Conservation (phyloP, 2,329 filamentous ascomycete genomes). For the Cercospora sp. region DNA sequence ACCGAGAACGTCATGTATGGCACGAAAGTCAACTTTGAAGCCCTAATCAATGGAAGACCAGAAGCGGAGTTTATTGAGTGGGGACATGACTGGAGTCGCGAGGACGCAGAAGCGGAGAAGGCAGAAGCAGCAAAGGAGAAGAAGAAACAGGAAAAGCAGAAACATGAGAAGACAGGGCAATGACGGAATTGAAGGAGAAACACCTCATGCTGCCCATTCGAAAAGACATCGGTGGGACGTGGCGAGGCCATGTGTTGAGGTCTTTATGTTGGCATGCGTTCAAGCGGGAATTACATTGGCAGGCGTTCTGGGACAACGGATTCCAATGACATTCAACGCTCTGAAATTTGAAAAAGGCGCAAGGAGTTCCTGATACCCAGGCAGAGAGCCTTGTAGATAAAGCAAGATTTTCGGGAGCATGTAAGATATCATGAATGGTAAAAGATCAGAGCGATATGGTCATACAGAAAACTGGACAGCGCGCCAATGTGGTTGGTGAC, state of each 20-base stretch:
- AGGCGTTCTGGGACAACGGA: background rate
- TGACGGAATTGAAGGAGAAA: too few relatives aligned
- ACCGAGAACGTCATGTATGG: conserved; percentile 44
- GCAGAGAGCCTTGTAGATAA: background rate
- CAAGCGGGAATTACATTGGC: background rate
- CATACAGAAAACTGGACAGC: too few relatives aligned
- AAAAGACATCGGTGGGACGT: too few relatives aligned
- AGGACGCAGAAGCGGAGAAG: background rate
- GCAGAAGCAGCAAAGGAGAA: background rate
- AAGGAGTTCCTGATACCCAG: too few relatives aligned
- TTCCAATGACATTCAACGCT: too few relatives aligned
- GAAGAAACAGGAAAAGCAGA: too few relatives aligned
- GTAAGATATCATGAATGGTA: too few relatives aligned
- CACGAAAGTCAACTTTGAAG: conserved; percentile 43
- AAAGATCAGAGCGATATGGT: too few relatives aligned
- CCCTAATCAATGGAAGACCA: conserved; percentile 39
- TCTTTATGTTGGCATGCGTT: background rate
- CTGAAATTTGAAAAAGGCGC: too few relatives aligned
- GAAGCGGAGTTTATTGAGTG: conserved; percentile 27
- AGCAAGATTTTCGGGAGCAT: too few relatives aligned
- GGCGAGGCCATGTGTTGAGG: background rate
- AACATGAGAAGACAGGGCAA: background rate
- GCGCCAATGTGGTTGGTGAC: too few relatives aligned
- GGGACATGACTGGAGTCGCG: conserved; percentile 2
- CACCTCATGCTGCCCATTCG: too few relatives aligned